Evolutionary conservation across 352 stramenopile species (phyloP), one percentile per base, ranked within the genome.

Genomic region (Phytophthora cactorum): DNA sequence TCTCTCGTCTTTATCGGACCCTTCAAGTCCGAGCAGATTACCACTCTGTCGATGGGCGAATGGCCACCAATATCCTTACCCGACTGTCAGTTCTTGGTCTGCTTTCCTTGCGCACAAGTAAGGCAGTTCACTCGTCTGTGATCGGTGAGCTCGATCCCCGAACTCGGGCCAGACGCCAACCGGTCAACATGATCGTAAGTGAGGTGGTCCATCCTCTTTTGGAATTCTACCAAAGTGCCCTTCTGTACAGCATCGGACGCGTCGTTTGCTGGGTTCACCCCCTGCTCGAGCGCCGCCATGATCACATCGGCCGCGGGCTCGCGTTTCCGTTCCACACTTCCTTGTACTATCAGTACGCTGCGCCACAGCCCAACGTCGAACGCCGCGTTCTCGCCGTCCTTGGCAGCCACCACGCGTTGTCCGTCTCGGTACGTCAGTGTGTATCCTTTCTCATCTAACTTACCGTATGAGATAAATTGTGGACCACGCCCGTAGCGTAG

Each of bases 21-120:
- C 3, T 27, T 47, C 7, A 47, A 65, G 28, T 47, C 25, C 0
- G 63, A 70, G 22, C 41, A 59, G 15, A 10, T 47, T 2, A 28
- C 41, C 5, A 47, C 22, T 27, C 41, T 47, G 41, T 47, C 15
- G 5, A 14, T 53, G 7, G 46, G 46, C 28, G 27, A 38, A 22
- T 53, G 46, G 0, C 4, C 25, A 2, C 25, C 9, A 2, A 2
- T 52, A 15, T 53, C 46, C 22, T 53, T 53, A 1, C 4, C 9
- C 1, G 46, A 38, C 28, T 53, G 46, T 9, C 22, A 0, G 14
- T 36, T 36, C 14, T 53, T 53, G 1, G 12, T 38, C 46, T 53
- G 22, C 7, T 53, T 38, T 31, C 46, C 46, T 31, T 34, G 25
- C 8, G 46, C 46, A 8, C 22, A 53, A 34, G 25, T 38, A 2